A percentile compares a stretch with the other conserved stretches of the same genome.
These are phyloP conservation scores for Talaromyces sp. DNA, from an alignment of 2,329 filamentous ascomycete species.

Conservation along the genomic window DNA sequence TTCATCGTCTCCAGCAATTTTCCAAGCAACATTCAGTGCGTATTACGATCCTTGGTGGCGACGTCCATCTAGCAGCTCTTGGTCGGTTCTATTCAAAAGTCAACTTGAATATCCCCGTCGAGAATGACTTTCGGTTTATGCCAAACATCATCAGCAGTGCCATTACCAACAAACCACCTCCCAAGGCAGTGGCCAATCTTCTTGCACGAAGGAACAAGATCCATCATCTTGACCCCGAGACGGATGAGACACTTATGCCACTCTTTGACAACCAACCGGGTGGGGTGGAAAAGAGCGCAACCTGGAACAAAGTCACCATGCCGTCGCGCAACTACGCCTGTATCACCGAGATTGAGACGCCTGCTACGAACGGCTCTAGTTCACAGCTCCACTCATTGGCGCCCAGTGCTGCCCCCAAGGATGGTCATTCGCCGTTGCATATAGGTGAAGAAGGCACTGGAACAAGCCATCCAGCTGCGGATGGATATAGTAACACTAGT, in stretches of 20 bases:
- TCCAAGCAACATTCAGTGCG: conserved; percentile 53
- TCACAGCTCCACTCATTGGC: conserved; percentile 11
- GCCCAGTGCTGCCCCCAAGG: conserved; percentile 40
- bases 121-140: conserved; percentile 59
- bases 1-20: conserved; percentile 59
- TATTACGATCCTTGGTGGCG: conserved; percentile 59
- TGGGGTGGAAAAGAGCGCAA: conserved; percentile 57
- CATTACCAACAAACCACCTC: conserved; percentile 64
- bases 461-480: conserved; percentile 68
- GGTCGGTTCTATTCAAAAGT: conserved; percentile 62
- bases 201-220: conserved; percentile 61
- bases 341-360: conserved; percentile 49
- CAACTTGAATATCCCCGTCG: conserved; percentile 51
- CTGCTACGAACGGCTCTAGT: conserved; percentile 21
- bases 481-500: conserved; percentile 36
- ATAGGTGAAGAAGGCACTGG: conserved; percentile 73
- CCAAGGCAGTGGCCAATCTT: conserved; percentile 60
- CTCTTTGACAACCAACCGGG: conserved; percentile 59
- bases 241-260: conserved; percentile 60
- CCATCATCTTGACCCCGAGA: conserved; percentile 58
- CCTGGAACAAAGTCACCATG: conserved; percentile 81
- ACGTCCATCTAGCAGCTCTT: conserved; percentile 59
- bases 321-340: conserved; percentile 61
- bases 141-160: conserved; percentile 60
- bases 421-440: conserved; percentile 69